Conservation (phyloP, 176 grass and related monocot genomes). For the Chrysopogon serrulatus region DNA sequence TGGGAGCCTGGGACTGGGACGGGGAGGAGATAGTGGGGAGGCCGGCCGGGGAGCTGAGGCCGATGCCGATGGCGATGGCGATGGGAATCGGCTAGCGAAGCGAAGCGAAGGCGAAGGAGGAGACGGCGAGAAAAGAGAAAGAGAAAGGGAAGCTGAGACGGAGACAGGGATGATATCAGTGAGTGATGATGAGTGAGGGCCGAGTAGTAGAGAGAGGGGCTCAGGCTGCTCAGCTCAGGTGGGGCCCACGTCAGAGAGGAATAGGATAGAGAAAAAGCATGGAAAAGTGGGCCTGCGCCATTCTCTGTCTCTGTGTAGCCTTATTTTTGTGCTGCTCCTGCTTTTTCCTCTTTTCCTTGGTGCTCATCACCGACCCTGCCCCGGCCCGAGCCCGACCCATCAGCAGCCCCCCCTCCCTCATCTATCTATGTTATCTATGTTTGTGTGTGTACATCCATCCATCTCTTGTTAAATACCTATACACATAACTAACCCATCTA, state of each 20-base stretch:
- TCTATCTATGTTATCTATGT: no score
- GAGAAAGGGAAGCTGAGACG: slow-evolving; percentile 31
- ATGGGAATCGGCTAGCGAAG: slow-evolving; percentile 13
- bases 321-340: slow-evolving; percentile 30
- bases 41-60: background rate
- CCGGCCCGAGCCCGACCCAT: no score
- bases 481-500: background rate
- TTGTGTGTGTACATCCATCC: background rate
- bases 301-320: slow-evolving; percentile 35
- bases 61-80: background rate
- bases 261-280: background rate
- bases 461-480: background rate
- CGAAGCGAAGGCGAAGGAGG: background rate
- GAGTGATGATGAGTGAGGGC: slow-evolving; percentile 24
- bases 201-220: background rate
- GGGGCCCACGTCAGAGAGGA: background rate
- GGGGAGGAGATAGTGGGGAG: slow-evolving; percentile 43
- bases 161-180: slow-evolving; percentile 31
- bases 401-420: background rate
- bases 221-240: background rate
- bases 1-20: background rate
- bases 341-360: background rate
- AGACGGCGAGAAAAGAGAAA: background rate
- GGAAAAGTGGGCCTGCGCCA: slow-evolving; percentile 27
- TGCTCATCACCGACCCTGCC: background rate